Percentiles rank a stretch among this genome's conserved stretches.
Conservation (phyloP, 1,284 basidiomycete species). For the Cryptococcus sp. region DNA sequence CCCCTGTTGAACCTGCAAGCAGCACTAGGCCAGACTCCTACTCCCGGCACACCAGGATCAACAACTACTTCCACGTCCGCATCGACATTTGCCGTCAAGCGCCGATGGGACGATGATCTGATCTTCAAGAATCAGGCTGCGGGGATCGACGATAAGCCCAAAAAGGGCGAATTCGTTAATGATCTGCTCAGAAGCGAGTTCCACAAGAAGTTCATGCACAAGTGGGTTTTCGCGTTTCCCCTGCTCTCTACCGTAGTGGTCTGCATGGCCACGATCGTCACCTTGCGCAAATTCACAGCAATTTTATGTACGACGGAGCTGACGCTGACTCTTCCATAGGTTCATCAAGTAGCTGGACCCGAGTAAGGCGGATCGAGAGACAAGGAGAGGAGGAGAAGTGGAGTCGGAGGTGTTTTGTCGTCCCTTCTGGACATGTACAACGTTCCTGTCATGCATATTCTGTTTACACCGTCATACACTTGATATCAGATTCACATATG, state of each 20-base stretch:
- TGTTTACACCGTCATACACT: too few relatives aligned
- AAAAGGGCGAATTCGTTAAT: conserved; percentile 84
- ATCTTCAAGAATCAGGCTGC: conserved; percentile 97
- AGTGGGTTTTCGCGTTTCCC: conserved; percentile 33
- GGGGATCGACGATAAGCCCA: conserved; percentile 61
- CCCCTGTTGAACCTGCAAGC: conserved; percentile 85
- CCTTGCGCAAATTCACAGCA: not conserved
- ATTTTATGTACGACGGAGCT: not conserved
- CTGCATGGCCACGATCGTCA: not conserved
- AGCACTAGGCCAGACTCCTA: conserved; percentile 68
- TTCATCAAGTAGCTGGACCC: conserved; percentile 10
- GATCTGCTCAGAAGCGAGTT: conserved; percentile 89
- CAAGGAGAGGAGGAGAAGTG: not conserved
- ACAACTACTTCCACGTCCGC: conserved; percentile 59
- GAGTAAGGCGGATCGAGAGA: too few relatives aligned
- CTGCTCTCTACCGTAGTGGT: not conserved
- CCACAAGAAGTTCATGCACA: conserved; percentile 60
- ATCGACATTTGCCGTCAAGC: conserved; percentile 75
- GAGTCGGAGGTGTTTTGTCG: not conserved
- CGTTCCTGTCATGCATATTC: conserved; percentile 10
- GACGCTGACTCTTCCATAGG: conserved; percentile 1
- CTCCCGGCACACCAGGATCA: conserved; percentile 62
- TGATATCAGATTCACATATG: too few relatives aligned
- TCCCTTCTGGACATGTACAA: conserved; percentile 1
- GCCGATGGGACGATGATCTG: conserved; percentile 92